Percentiles rank a stretch among this genome's conserved stretches.
phyloP scores from a whole-genome alignment of 768 basidiomycete species.

The Hysterangium stoloniferum region DNA sequence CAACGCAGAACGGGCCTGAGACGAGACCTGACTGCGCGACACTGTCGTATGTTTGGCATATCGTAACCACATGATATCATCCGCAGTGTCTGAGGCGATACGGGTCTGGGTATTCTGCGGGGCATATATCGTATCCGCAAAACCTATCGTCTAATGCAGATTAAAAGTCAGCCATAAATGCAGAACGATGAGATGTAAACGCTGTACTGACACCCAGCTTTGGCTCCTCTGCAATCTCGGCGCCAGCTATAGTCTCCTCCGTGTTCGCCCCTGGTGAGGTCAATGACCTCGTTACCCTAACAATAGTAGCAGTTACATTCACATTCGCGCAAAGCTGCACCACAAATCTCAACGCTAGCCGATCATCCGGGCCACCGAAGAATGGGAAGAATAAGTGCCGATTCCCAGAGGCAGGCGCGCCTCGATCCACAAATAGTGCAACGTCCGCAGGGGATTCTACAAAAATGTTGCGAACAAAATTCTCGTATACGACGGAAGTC shows the following conservation, averaged over 20 bases:
- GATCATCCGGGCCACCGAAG: conserved; percentile 92
- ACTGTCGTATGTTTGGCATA: conserved; percentile 34
- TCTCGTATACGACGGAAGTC: conserved; percentile 57
- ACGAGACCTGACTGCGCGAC: conserved; percentile 17
- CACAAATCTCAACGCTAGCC: conserved; percentile 72
- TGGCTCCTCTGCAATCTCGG: conserved; percentile 13
- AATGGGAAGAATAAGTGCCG: conserved; percentile 81
- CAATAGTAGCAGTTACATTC: conserved; percentile 60
- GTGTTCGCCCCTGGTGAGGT: conserved; percentile 29
- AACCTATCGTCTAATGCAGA: conserved; percentile 34
- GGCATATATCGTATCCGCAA: conserved; percentile 69
- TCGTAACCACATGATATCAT: conserved; percentile 67
- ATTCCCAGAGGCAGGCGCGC: conserved; percentile 30
- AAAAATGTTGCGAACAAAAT: conserved; percentile 82
- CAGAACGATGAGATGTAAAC: conserved; percentile 3
- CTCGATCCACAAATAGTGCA: conserved; percentile 79
- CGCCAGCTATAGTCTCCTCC: conserved; percentile 14
- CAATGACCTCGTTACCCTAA: conserved; percentile 52
- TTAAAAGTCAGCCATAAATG: conserved; percentile 2
- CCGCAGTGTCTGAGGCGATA: conserved; percentile 75
- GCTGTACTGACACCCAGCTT: too few species aligned
- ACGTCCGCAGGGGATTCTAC: conserved; percentile 64
- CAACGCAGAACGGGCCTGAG: conserved; percentile 35
- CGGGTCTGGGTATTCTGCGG: conserved; percentile 53
- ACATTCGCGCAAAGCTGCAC: conserved; percentile 68